Base-by-base conservation (phyloP, 352 stramenopile species). In the Phytophthora kernoviae region DNA sequence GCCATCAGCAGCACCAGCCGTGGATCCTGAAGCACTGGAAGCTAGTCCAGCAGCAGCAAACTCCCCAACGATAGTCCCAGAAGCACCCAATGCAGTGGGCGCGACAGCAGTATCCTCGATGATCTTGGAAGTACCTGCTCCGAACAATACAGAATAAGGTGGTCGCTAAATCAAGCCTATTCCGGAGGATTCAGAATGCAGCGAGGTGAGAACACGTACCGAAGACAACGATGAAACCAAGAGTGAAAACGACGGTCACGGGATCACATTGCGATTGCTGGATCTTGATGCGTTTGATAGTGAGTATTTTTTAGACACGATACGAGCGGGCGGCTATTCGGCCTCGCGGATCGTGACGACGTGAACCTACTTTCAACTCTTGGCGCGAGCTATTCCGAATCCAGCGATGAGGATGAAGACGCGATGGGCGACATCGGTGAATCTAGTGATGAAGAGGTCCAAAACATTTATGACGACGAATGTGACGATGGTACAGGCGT, bases 391-490 rank as follows among this genome's bases (percentile, higher is more conserved):
- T 41, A 41, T 27, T 50, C 24, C 1, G 18, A 54, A 18, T 62
- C 54, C 0, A 32, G 52, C 17, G 37, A 17, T 5, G 55, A 63
- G 2, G 21, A 46, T 32, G 39, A 63, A 33, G 46, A 63, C 22
- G n/a, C n/a, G n/a, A 52, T 52, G 34, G 55, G 34, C 9, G 55
- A 53, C 17, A 44, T n/a, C n/a, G n/a, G 50, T n/a, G 36, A 46
- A 43, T 7, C 24, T 20, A 5, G n/a, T 20, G 40, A 21, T 15
- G 54, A 50, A 37, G 54, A 20, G 10, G 54, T 45, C 15, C 44
- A 55, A 3, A 45, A 55, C 21, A 6, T 55, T 37, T n/a, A 33
- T 8, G 46, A 45, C 8, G 30, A 21, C 17, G 11, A n/a, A 39
- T 33, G 40, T 45, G 54, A 48, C 6, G 26, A 40, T 6, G 52